Evolutionary conservation across 2,329 filamentous ascomycete genomes (phyloP).

Genomic region (Ampelomyces quisqualis): DNA sequence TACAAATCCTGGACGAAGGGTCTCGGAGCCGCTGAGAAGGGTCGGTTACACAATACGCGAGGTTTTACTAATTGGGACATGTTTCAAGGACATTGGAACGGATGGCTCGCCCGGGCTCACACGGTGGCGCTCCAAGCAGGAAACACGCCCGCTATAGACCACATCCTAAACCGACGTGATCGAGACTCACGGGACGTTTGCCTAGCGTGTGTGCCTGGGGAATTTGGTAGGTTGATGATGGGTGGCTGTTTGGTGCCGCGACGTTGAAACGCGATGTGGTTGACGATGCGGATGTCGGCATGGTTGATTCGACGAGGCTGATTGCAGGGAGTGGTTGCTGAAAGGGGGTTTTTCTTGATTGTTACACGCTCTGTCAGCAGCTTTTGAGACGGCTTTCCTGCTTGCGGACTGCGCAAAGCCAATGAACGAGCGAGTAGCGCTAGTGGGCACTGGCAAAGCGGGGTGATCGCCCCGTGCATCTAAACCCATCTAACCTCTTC

Average conservation of each 20-base stretch:
- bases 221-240: slow-evolving; percentile 1
- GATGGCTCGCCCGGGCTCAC: slow-evolving; percentile 17
- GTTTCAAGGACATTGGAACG: slow-evolving; percentile 37
- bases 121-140: slow-evolving; percentile 29
- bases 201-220: slow-evolving; percentile 6
- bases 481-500: no score
- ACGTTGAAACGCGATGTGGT: slow-evolving; percentile 20
- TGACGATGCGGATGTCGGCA: slow-evolving; percentile 7
- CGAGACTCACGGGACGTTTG: slow-evolving; percentile 9
- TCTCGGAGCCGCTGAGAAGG: slow-evolving; percentile 17
- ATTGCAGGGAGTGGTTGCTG: slow-evolving; percentile 2
- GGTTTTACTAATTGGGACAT: slow-evolving; percentile 24
- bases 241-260: slow-evolving; percentile 14
- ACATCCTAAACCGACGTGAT: slow-evolving; percentile 14
- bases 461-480: no score
- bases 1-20: slow-evolving; percentile 10
- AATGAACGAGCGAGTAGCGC: no score
- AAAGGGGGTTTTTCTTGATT: not conserved
- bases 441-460: slow-evolving; percentile 3
- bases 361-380: slow-evolving; percentile 1
- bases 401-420: no score
- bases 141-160: slow-evolving; percentile 7
- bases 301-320: slow-evolving; percentile 7
- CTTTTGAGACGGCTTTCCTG: not conserved
- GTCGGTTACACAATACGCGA: slow-evolving; percentile 8